Evolutionary conservation across 2,329 filamentous ascomycete species (phyloP).

Genomic region (Arthrinium phaeospermum): DNA sequence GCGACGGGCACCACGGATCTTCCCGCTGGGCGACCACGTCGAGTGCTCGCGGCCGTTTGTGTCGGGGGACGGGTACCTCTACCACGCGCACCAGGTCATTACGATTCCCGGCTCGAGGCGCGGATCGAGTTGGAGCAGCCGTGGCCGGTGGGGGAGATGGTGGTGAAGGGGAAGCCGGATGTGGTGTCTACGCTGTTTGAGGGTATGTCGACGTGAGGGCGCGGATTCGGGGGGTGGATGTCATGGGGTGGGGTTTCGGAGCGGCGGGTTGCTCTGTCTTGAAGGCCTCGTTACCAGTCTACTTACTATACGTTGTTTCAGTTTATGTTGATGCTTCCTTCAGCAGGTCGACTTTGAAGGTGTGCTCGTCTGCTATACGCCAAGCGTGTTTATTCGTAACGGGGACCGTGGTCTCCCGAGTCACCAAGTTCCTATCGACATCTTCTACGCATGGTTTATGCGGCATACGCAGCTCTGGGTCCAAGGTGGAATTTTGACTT

Average conservation of each 20-base stretch:
- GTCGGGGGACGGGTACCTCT: neutral
- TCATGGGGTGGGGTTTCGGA: neutral
- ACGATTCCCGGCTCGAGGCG: neutral
- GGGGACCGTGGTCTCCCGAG: too few relatives aligned
- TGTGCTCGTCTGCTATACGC: too few relatives aligned
- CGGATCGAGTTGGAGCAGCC: neutral
- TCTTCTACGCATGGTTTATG: too few relatives aligned
- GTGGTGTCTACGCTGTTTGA: neutral
- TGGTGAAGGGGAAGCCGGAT: neutral
- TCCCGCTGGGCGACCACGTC: neutral
- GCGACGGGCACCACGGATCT: neutral
- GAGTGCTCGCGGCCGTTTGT: neutral
- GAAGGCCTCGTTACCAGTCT: too few relatives aligned
- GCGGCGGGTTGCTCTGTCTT: neutral
- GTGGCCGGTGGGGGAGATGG: neutral
- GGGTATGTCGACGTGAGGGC: neutral
- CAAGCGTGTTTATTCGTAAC: too few relatives aligned
- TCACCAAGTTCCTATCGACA: too few relatives aligned
- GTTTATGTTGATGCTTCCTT: too few relatives aligned
- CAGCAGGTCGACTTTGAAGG: too few relatives aligned
- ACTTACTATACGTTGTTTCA: too few relatives aligned
- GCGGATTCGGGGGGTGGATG: neutral
- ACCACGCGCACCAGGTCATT: neutral
- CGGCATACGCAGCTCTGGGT: neutral
- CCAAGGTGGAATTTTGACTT: neutral